Percentiles rank a stretch among this genome's conserved stretches.
These are phyloP conservation scores for Aristolochia fimbriata DNA, from an alignment of 164 flowering plant genomes.

Conservation along the genomic window DNA sequence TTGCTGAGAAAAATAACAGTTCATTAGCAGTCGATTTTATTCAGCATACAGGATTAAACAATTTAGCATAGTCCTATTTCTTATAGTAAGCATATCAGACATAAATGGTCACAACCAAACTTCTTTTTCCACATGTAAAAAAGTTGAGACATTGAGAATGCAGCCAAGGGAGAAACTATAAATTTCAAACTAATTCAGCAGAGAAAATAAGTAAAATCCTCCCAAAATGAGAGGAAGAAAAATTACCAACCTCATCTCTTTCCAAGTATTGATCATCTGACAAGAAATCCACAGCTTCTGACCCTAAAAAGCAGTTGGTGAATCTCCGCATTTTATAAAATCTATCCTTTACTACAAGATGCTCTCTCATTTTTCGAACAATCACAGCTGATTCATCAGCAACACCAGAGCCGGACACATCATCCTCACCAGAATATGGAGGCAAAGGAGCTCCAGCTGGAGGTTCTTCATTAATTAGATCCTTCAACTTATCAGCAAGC, in stretches of 20 bases:
- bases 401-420: constrained; percentile 46
- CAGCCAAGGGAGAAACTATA: background rate
- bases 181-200: background rate
- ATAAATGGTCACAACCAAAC: too few species aligned
- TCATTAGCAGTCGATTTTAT: too few species aligned
- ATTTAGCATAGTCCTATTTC: too few species aligned
- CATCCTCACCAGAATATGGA: constrained; percentile 90
- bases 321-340: constrained; percentile 69
- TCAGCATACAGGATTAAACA: too few species aligned
- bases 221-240: background rate
- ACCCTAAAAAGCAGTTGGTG: constrained; percentile 64
- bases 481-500: constrained; percentile 53
- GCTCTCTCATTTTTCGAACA: constrained; percentile 60
- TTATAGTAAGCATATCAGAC: too few species aligned
- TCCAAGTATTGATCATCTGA: constrained; percentile 72
- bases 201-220: background rate
- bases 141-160: too few species aligned
- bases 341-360: constrained; percentile 55
- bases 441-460: constrained; percentile 62
- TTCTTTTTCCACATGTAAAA: too few species aligned
- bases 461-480: constrained; percentile 47
- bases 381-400: constrained; percentile 67
- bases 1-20: too few species aligned
- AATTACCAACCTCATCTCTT: constrained; percentile 62
- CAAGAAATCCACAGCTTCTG: constrained; percentile 80